These are phyloP conservation scores for Curvularia spicifera DNA, from an alignment of 2,329 filamentous ascomycete species.

Conservation along the genomic window DNA sequence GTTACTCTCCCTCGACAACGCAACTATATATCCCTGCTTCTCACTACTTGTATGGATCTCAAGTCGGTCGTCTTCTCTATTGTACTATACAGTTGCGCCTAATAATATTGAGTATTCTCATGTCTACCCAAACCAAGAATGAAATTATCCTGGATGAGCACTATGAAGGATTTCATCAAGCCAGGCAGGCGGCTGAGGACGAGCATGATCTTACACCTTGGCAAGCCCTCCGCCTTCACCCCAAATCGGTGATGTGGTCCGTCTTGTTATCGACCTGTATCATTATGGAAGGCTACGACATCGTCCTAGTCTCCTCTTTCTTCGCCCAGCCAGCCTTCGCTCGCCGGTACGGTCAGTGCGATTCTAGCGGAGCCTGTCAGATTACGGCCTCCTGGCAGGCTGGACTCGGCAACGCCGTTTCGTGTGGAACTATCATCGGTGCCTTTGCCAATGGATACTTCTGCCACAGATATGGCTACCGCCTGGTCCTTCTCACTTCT, in stretches of 20 bases:
- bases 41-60: not conserved
- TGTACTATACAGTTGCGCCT: not conserved
- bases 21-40: not conserved
- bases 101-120: not conserved
- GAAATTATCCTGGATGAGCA: conserved; percentile 7
- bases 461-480: conserved; percentile 47
- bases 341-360: conserved; percentile 45
- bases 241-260: conserved; percentile 81
- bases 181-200: conserved; percentile 21
- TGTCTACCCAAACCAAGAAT: not conserved
- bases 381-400: conserved; percentile 53
- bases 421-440: conserved; percentile 51
- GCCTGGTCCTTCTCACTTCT: conserved; percentile 22
- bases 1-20: not conserved
- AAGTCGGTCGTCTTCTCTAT: not conserved
- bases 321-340: conserved; percentile 57
- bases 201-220: conserved; percentile 55
- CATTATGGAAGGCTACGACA: conserved; percentile 87
- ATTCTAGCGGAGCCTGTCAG: conserved; percentile 41
- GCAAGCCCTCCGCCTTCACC: conserved; percentile 78
- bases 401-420: conserved; percentile 50
- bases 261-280: conserved; percentile 83
- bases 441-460: conserved; percentile 49
- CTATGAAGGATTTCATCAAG: conserved; percentile 14
- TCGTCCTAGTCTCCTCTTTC: conserved; percentile 78